Evolutionary conservation across 2,329 filamentous ascomycete species (phyloP).

Genomic region (Ophiostoma australiae): DNA sequence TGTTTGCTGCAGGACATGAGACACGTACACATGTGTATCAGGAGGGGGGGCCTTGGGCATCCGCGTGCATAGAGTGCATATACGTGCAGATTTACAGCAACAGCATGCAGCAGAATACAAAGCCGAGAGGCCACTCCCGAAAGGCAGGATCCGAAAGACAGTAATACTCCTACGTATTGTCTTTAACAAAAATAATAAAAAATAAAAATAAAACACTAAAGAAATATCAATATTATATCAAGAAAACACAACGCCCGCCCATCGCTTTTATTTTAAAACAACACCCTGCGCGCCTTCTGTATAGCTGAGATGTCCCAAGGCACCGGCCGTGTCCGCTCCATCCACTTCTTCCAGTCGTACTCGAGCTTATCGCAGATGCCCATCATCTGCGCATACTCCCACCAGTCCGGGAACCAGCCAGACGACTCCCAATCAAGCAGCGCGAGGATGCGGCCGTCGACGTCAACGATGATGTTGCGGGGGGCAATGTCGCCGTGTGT

Average conservation of each 20-base stretch:
- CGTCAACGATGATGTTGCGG: not conserved
- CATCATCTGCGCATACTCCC: not conserved
- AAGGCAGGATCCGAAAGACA: not conserved
- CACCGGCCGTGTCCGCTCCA: not conserved
- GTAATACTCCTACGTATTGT: too few species aligned
- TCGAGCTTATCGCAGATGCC: not conserved
- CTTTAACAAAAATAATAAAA: too few species aligned
- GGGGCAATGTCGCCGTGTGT: not conserved
- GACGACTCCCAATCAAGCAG: not conserved
- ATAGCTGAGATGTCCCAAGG: not conserved
- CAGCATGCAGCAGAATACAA: not conserved
- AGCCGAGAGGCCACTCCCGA: not conserved
- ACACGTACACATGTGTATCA: not conserved
- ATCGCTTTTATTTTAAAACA: not conserved
- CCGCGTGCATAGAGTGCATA: not conserved
- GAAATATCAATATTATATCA: too few species aligned
- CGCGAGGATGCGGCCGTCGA: not conserved
- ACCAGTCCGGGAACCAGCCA: not conserved
- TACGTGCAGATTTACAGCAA: not conserved
- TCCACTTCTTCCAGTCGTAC: not conserved
- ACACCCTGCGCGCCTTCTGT: not conserved
- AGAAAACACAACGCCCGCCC: too few species aligned
- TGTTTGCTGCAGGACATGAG: conserved; percentile 2
- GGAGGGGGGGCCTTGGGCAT: not conserved
- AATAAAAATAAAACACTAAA: too few species aligned